Evolutionary conservation across 2,329 filamentous ascomycete genomes (phyloP).

Genomic region (Calonectria pauciramosa): DNA sequence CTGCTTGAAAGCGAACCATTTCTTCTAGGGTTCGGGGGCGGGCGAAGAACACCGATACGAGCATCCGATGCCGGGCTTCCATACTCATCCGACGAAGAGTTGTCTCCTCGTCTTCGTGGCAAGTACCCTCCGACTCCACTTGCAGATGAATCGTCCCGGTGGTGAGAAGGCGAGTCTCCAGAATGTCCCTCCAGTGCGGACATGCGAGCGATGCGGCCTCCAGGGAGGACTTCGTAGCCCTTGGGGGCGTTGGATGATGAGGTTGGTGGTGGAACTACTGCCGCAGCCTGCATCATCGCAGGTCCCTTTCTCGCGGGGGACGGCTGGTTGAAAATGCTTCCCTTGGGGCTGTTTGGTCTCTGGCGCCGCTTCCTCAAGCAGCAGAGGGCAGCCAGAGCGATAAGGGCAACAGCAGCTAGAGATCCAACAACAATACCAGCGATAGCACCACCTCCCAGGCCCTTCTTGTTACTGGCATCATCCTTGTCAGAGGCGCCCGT

Average conservation of each 20-base stretch:
- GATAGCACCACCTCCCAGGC: slow-evolving; percentile 86
- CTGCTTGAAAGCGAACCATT: slow-evolving; percentile 91
- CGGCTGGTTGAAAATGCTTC: slow-evolving; percentile 91
- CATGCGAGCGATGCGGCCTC: slow-evolving; percentile 94
- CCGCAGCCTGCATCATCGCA: slow-evolving; percentile 54
- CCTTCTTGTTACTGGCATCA: slow-evolving; percentile 40
- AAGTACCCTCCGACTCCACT: slow-evolving; percentile 61
- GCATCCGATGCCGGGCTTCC: slow-evolving; percentile 79
- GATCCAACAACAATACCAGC: slow-evolving; percentile 91
- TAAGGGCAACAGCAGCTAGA: slow-evolving; percentile 76
- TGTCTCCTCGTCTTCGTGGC: slow-evolving; percentile 62
- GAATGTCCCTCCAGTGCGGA: slow-evolving; percentile 87
- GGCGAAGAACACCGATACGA: slow-evolving; percentile 68
- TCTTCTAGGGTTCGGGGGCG: slow-evolving; percentile 74
- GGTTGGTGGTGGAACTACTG: slow-evolving; percentile 29
- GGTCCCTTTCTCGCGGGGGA: slow-evolving; percentile 74
- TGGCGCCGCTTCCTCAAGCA: slow-evolving; percentile 68
- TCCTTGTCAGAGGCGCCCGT: slow-evolving; percentile 36
- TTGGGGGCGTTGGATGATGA: slow-evolving; percentile 50
- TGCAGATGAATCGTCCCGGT: slow-evolving; percentile 55
- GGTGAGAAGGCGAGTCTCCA: slow-evolving; percentile 70
- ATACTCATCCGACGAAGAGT: slow-evolving; percentile 80
- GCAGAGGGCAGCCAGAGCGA: slow-evolving; percentile 79
- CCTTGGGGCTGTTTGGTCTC: slow-evolving; percentile 71
- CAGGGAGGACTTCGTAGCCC: slow-evolving; percentile 83